Conservation (phyloP, 2,329 filamentous ascomycete genomes). For the Aspergillus sclerotialis region DNA sequence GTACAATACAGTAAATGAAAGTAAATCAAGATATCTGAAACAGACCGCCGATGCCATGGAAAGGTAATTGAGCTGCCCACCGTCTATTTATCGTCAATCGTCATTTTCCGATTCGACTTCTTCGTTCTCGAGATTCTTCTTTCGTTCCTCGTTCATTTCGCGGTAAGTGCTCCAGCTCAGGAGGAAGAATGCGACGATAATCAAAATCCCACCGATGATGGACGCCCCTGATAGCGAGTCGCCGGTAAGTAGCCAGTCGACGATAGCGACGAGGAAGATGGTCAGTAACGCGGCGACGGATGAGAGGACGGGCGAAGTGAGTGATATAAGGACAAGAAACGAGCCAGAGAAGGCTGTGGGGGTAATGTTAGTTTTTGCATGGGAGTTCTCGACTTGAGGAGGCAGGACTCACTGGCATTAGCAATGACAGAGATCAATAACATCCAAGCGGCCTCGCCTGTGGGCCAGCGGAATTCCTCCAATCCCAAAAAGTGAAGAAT, state of each 20-base stretch:
- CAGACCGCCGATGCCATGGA: neutral
- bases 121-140: conserved; percentile 45
- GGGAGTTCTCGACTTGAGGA: neutral
- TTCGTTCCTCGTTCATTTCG: conserved; percentile 81
- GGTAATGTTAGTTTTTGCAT: conserved; percentile 6
- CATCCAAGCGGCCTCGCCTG: conserved; percentile 69
- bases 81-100: conserved; percentile 21
- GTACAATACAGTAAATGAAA: too few relatives aligned
- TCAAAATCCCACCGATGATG: conserved; percentile 74
- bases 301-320: conserved; percentile 86
- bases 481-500: conserved; percentile 70
- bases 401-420: conserved; percentile 61
- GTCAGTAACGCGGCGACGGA: conserved; percentile 90
- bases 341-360: conserved; percentile 77
- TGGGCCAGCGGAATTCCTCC: conserved; percentile 77
- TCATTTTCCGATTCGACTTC: conserved; percentile 37
- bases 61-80: too few relatives aligned
- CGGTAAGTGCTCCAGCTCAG: conserved; percentile 86
- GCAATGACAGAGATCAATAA: conserved; percentile 72
- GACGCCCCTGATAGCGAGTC: conserved; percentile 67
- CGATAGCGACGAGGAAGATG: conserved; percentile 91
- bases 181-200: conserved; percentile 80
- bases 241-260: conserved; percentile 81
- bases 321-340: conserved; percentile 84
- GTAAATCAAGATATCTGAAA: conserved; percentile 3